Conservation (phyloP, 805 yeast species). For the Metschnikowia baotianmanensis region DNA sequence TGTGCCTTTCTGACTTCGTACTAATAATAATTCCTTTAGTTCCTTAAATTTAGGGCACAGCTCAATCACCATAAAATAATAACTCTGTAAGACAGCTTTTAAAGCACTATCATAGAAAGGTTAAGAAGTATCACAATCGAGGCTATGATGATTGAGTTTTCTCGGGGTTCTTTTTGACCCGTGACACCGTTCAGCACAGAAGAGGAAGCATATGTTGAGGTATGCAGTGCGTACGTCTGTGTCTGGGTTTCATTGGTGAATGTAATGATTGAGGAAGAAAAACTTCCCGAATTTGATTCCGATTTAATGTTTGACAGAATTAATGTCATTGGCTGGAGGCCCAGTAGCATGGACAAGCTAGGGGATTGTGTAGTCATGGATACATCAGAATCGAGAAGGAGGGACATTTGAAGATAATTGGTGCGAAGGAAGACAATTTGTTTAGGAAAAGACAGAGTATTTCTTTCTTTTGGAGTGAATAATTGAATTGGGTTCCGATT, state of each 20-base stretch:
- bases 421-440: neutral
- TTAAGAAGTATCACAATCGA: neutral
- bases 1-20: too few species aligned
- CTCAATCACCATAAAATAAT: too few species aligned
- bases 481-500: too few species aligned
- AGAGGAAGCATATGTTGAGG: neutral
- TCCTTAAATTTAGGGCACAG: too few species aligned
- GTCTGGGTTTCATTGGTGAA: slow-evolving; percentile 1
- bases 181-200: slow-evolving; percentile 1
- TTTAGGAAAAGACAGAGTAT: neutral
- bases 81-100: neutral
- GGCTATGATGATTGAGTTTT: neutral
- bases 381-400: slow-evolving; percentile 16
- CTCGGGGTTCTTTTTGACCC: neutral
- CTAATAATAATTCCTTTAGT: too few species aligned
- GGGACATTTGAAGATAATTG: slow-evolving; percentile 19
- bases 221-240: neutral
- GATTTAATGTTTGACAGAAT: slow-evolving; percentile 4
- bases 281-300: neutral
- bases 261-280: neutral
- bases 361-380: slow-evolving; percentile 6
- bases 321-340: slow-evolving; percentile 15
- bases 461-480: too few species aligned
- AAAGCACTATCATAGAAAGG: neutral
- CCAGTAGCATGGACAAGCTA: slow-evolving; percentile 15